These are phyloP conservation scores for Brasilioporus rufonigricans DNA, from an alignment of 768 basidiomycete genomes.

Conservation along the genomic window DNA sequence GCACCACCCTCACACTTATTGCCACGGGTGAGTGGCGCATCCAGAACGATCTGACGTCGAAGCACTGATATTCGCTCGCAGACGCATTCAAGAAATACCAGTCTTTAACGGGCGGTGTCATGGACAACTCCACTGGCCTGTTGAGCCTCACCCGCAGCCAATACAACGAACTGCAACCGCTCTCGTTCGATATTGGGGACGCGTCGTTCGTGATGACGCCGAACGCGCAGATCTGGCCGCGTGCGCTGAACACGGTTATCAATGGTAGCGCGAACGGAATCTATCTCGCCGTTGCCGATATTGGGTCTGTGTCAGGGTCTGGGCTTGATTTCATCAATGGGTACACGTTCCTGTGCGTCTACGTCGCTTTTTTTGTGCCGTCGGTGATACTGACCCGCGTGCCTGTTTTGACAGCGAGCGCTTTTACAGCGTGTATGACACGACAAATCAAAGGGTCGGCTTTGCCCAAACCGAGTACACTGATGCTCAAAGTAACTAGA, in stretches of 20 bases:
- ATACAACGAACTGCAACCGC: not conserved
- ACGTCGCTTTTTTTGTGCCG: too few species aligned
- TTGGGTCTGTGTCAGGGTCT: not conserved
- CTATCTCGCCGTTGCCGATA: not conserved
- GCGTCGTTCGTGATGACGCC: not conserved
- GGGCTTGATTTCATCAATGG: not conserved
- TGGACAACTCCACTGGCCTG: not conserved
- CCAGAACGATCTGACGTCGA: not conserved
- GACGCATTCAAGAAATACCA: not conserved
- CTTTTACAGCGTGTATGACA: too few species aligned
- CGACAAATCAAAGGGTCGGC: not conserved
- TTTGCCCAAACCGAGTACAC: not conserved
- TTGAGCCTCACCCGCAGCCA: not conserved
- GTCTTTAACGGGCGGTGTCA: not conserved
- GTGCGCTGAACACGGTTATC: not conserved
- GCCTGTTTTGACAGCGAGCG: too few species aligned
- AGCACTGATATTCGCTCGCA: not conserved
- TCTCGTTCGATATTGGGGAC: not conserved
- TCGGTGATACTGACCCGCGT: not conserved
- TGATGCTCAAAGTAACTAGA: not conserved
- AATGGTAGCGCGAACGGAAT: not conserved
- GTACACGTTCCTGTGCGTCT: too few species aligned
- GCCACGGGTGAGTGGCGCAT: slow-evolving; percentile 15
- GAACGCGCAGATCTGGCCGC: slow-evolving; percentile 1
- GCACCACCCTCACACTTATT: slow-evolving; percentile 25